phyloP scores from a whole-genome alignment of 2,329 filamentous ascomycete genomes.

The Hypoxylon sp. region DNA sequence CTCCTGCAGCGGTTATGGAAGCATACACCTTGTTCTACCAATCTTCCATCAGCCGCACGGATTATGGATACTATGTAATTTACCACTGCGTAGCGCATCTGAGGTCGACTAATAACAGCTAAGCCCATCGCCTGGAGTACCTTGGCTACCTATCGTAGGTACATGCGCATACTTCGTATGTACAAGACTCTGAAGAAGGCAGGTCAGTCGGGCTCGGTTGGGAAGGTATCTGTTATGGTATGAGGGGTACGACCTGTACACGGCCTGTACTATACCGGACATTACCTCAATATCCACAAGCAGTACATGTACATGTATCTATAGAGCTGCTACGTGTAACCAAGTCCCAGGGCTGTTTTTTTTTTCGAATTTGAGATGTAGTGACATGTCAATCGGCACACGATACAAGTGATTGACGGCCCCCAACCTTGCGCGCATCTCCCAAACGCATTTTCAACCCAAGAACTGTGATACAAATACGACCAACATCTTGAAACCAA shows the following conservation, averaged over 20 bases:
- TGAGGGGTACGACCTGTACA: conserved; percentile 30
- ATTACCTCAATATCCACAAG: conserved; percentile 6
- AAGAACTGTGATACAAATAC: conserved; percentile 33
- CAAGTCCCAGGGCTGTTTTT: neutral
- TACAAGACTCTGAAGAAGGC: conserved; percentile 29
- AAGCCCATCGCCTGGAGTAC: conserved; percentile 4
- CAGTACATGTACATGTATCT: neutral
- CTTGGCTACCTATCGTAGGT: neutral
- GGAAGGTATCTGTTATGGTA: conserved; percentile 30
- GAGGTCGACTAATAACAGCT: conserved; percentile 23
- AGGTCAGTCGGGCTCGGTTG: conserved; percentile 29
- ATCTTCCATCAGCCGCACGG: conserved; percentile 40
- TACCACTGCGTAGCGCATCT: conserved; percentile 7
- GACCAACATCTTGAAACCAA: conserved; percentile 33
- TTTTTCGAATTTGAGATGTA: conserved; percentile 25
- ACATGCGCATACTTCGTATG: conserved; percentile 7
- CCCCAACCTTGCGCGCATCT: conserved; percentile 30
- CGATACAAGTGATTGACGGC: conserved; percentile 25
- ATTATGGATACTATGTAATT: conserved; percentile 23
- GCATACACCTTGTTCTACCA: conserved; percentile 12
- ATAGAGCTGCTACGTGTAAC: neutral
- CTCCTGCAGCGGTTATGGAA: conserved; percentile 14
- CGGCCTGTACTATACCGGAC: conserved; percentile 2
- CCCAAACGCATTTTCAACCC: conserved; percentile 26
- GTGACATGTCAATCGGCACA: conserved; percentile 26